Conservation (phyloP, 2,329 filamentous ascomycete genomes). For the Chaetoscypha palmicola region DNA sequence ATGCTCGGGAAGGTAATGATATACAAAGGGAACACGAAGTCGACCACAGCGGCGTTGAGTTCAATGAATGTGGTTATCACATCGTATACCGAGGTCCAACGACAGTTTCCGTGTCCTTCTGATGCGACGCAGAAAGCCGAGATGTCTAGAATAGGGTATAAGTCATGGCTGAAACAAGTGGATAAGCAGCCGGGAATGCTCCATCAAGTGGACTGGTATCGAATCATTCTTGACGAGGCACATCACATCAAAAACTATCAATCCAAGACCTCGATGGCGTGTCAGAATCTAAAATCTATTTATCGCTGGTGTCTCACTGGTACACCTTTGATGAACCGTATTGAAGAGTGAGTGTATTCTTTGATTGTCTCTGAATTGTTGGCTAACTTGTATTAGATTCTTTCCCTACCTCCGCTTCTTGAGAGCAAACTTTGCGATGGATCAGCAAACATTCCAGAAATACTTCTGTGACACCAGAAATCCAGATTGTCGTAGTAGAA, state of each 20-base stretch:
- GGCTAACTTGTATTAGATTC: constrained; percentile 17
- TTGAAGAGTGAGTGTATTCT: constrained; percentile 25
- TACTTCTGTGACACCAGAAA: constrained; percentile 27
- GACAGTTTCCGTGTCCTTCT: constrained; percentile 75
- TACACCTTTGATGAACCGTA: constrained; percentile 26
- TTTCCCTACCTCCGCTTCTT: constrained; percentile 31
- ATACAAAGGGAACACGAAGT: constrained; percentile 16
- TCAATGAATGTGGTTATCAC: constrained; percentile 27
- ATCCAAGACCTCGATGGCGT: constrained; percentile 37
- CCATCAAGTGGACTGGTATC: constrained; percentile 38
- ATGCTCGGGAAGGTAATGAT: constrained; percentile 21
- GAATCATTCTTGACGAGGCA: constrained; percentile 51
- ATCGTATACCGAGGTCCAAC: constrained; percentile 26
- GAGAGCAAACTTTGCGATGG: constrained; percentile 24
- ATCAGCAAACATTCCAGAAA: constrained; percentile 24
- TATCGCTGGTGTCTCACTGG: constrained; percentile 31
- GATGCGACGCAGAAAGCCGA: constrained; percentile 84
- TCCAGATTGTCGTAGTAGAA: constrained; percentile 17
- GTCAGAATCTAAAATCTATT: constrained; percentile 30
- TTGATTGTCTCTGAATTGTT: not conserved
- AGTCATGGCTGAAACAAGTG: constrained; percentile 32
- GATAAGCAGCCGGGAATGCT: constrained; percentile 32
- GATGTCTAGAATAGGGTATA: constrained; percentile 44
- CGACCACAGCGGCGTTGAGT: constrained; percentile 10
- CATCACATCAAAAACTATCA: constrained; percentile 47